Base-by-base conservation (phyloP, 2,329 filamentous ascomycete species). In the Fusarium neocosmosporiellum region DNA sequence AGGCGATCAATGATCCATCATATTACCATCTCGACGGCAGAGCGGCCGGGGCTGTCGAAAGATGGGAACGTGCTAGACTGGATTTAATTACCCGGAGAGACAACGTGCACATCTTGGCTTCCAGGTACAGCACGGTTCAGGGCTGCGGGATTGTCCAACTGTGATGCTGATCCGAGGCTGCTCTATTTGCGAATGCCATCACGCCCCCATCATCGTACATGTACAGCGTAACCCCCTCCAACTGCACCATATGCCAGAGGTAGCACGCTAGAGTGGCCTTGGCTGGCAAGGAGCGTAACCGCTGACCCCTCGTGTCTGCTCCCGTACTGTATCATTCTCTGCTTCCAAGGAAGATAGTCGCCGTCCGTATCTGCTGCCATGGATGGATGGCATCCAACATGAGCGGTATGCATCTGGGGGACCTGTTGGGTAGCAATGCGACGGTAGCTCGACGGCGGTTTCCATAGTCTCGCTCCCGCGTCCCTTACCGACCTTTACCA, bases 371-470 rank as follows among this genome's bases (percentile, higher is more conserved):
- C 57, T 29, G 36, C 41, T 33, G 20, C 31, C 31, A 57, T 59
- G 24, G 11, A 53, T 31, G 43, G 43, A 31, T 31, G 59, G 7
- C 33, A 53, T 61, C 22, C 46, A 33, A 27, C 46, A 62, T 61
- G 46, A 71, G 71, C 71, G 71, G 71, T 73, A 73, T 69, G 70
- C 71, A 64, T 22, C 53, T 63, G 53, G 50, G 67, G 46, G 58
- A 60, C 63, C 63, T 60, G 75, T 77, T 77, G 75, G 75, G 75
- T 77, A 77, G 65, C 75, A 77, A 77, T 78, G 75, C 75, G 71
- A 77, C 75, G 67, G 73, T 76, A 76, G 75, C 73, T 70, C 63
- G 61, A 63, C 65, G 61, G 68, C 58, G 65, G 71, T 71, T 74
- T 36, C 65, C 65, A 72, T 73, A 71, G 62, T 74, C 67, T 64